Evolutionary conservation across 2,329 filamentous ascomycete species (phyloP).

Genomic region (Aspergillaceae sp.): DNA sequence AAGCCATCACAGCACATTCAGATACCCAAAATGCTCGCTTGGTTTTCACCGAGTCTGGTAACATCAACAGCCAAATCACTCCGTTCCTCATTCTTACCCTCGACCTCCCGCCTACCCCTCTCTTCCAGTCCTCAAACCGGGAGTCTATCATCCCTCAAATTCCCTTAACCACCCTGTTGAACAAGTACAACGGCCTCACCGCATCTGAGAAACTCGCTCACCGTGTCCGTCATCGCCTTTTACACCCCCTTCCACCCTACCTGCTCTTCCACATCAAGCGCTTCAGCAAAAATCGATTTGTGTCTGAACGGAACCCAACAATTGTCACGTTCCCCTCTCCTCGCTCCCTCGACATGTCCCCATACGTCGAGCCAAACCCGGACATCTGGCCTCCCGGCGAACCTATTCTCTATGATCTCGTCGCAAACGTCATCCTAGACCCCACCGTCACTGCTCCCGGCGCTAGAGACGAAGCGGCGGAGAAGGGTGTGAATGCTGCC

Average conservation of each 20-base stretch:
- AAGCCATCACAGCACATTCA: conserved; percentile 84
- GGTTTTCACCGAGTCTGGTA: conserved; percentile 83
- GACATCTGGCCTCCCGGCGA: conserved; percentile 61
- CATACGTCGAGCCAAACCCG: conserved; percentile 85
- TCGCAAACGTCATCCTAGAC: conserved; percentile 71
- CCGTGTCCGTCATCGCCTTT: conserved; percentile 76
- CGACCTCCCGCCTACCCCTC: conserved; percentile 79
- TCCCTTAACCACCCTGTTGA: conserved; percentile 70
- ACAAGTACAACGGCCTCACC: conserved; percentile 84
- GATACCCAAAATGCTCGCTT: conserved; percentile 72
- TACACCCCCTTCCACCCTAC: conserved; percentile 85
- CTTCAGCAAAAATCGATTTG: conserved; percentile 94
- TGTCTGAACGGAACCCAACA: conserved; percentile 89
- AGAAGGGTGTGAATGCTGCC: conserved; percentile 30
- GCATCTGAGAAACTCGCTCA: conserved; percentile 85
- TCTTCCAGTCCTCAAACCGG: conserved; percentile 92
- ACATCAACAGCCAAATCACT: conserved; percentile 65
- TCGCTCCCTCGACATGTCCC: conserved; percentile 72
- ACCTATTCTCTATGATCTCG: conserved; percentile 88
- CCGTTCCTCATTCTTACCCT: conserved; percentile 89
- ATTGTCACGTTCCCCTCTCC: conserved; percentile 93
- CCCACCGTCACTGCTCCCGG: conserved; percentile 57
- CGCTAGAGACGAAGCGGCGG: conserved; percentile 36
- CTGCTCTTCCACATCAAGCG: conserved; percentile 94
- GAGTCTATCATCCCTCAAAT: conserved; percentile 82